A percentile compares a stretch with the other conserved stretches of the same genome.
phyloP scores from a whole-genome alignment of 805 yeast species.

The Candida glaebosa region DNA sequence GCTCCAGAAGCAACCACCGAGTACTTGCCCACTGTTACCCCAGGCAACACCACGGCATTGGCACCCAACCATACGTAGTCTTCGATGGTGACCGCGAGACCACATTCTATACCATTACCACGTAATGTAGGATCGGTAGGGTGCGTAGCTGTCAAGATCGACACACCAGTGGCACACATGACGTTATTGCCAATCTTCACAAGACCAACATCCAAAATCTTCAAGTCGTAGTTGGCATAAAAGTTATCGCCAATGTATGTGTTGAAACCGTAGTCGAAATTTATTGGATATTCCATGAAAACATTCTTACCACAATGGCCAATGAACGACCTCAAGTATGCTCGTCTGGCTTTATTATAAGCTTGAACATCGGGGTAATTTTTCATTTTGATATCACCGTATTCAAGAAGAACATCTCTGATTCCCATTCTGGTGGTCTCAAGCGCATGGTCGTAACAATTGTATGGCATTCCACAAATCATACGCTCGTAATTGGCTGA shows the following conservation, averaged over 20 bases:
- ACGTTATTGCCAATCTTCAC: conserved; percentile 13
- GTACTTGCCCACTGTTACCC: conserved; percentile 21
- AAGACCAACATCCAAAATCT: conserved; percentile 12
- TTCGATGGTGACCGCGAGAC: conserved; percentile 12
- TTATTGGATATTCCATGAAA: conserved; percentile 11
- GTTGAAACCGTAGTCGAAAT: conserved; percentile 13
- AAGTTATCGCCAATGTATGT: conserved; percentile 11
- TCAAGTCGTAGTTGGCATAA: conserved; percentile 11
- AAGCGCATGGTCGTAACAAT: conserved; percentile 7
- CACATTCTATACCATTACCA: conserved; percentile 8
- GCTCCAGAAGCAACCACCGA: conserved; percentile 63
- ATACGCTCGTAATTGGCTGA: conserved; percentile 14
- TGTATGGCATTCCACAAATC: conserved; percentile 15
- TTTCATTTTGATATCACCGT: conserved; percentile 9
- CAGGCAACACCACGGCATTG: conserved; percentile 10
- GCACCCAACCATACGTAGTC: conserved; percentile 13
- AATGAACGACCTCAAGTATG: conserved; percentile 8
- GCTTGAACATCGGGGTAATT: conserved; percentile 8
- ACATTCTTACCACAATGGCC: conserved; percentile 11
- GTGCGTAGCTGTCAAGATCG: conserved; percentile 10
- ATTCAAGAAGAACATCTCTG: conserved; percentile 10
- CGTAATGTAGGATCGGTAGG: conserved; percentile 13
- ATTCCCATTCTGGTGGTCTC: conserved; percentile 8
- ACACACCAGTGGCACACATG: conserved; percentile 13
- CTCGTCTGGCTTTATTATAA: conserved; percentile 7